Evolutionary conservation across 179 eudicot species (phyloP), one percentile per base, ranked within the genome.

Genomic region (Gypsophila paniculata): DNA sequence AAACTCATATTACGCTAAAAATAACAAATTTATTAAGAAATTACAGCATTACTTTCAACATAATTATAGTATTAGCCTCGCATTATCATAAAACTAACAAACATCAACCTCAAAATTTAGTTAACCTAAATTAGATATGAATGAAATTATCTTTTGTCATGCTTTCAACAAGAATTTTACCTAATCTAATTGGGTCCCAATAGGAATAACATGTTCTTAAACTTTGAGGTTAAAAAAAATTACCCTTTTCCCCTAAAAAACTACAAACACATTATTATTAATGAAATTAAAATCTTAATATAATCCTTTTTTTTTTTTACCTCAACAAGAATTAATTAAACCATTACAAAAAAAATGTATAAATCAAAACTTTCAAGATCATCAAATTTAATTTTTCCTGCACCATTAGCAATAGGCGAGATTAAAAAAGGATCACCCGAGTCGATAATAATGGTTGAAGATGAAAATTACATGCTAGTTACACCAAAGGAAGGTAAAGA

Each of bases 401-500:
- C 62, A 8, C 76, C 82, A 26, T 32, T 42, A 32, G 65, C 44
- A 15, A 38, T 61, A 0, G 73, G 73, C 2, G 76, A 75, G 1
- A 13, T 44, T 0, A 66, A 75, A 67, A 71, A 57, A 8, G 75
- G 64, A 39, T 48, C 42, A 1, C 65, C 57, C 3, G 76, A 75
- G 18, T 54, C 59, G 8, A 51, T 71, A 0, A 39, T 79, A 21
- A 69, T 75, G 39, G 61, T 71, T 0, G 82, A 79, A 25, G 77
- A 74, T 15, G 82, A 78, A 0, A 78, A 42, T 44, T 71, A 52
- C 48, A 70, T 71, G 75, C 12, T 72, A 38, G 4, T n/a, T 6
- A 76, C 76, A 12, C 60, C 84, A 49, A 74, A 61, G 74, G 82
- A 81, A 57, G 72, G 79, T 61, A 78, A 61, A 65, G 84, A 85